Evolutionary conservation across 306 rosid species (phyloP).

Genomic region (Quercus berberidifolia): DNA sequence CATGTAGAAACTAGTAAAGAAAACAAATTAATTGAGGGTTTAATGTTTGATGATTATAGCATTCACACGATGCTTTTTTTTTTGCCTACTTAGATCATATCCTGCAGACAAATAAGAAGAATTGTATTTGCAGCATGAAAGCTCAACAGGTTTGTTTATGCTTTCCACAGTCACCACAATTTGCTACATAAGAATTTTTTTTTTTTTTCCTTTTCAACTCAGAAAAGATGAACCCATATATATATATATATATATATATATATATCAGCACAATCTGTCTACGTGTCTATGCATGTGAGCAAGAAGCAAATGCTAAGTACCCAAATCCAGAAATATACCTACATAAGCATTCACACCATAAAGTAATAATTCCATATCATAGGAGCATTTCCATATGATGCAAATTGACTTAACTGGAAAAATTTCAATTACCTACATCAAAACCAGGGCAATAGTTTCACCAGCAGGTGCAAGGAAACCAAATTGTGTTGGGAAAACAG

Average conservation of each 20-base stretch:
- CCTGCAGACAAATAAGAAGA: background rate
- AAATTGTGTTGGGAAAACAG: conserved; percentile 46
- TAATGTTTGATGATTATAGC: no score
- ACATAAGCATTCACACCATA: background rate
- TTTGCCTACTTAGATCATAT: background rate
- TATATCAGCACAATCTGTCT: no score
- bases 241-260: background rate
- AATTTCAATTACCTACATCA: conserved; percentile 57
- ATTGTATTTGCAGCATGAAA: background rate
- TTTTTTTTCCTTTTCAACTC: background rate
- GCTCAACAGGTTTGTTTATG: background rate
- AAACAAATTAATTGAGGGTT: no score
- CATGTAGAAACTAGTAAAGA: background rate
- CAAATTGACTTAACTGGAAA: background rate
- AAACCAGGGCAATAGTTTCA: conserved; percentile 50
- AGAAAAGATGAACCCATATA: background rate
- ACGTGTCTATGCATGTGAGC: background rate
- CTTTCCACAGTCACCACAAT: background rate
- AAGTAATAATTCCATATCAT: background rate
- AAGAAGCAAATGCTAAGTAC: background rate
- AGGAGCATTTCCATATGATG: background rate
- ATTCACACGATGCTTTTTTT: background rate
- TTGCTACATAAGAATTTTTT: background rate
- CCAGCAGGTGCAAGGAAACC: conserved; percentile 55
- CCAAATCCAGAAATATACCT: background rate